Evolutionary conservation across 805 yeast species (phyloP), one percentile per base, ranked within the genome.

Genomic region (Lipomyces sp.): DNA sequence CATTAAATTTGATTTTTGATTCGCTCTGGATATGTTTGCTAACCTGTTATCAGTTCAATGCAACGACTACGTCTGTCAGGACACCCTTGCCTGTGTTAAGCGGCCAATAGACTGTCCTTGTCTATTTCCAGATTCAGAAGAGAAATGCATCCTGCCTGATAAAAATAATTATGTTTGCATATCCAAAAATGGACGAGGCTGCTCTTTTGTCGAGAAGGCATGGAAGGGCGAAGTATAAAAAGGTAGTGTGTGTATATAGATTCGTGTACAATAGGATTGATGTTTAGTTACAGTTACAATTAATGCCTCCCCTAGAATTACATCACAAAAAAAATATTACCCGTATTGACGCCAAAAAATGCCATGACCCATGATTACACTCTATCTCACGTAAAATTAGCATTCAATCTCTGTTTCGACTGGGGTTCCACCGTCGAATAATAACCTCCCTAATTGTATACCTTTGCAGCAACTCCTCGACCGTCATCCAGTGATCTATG

Each of bases 391-490:
- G n/a, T n/a, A n/a, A n/a, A n/a, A n/a, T n/a, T n/a, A n/a, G n/a
- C n/a, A n/a, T n/a, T n/a, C 35, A 90, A 63, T 87, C 95, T 61
- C 97, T 75, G 55, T 87, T 86, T 60, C 84, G 76, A 52, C 84
- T 81, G 4, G 97, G 91, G 0, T 85, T 76, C 96, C 96, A 91
- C 58, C 98, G 76, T 61, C 79, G 78, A 65, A 84, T 81, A 2
- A 83, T 69, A 1, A 87, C 71, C 61, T 89, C 95, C 29, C 78
- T 76, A 1, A 90, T 74, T 38, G 68, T 70, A 66, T 78, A 80
- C 51, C 66, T 52, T 55, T 67, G 60, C 50, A 82, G 65, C 19
- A 78, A 55, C 6, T 64, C 64, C 14, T 59, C 55, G 57, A 76
- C 47, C 55, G 44, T 53, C 46, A 61, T 59, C 66, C 42, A 56